Evolutionary conservation across 495 filamentous ascomycete genomes (phyloP), one percentile per base, ranked within the genome.

Genomic region (Barbatosphaeria neglecta): DNA sequence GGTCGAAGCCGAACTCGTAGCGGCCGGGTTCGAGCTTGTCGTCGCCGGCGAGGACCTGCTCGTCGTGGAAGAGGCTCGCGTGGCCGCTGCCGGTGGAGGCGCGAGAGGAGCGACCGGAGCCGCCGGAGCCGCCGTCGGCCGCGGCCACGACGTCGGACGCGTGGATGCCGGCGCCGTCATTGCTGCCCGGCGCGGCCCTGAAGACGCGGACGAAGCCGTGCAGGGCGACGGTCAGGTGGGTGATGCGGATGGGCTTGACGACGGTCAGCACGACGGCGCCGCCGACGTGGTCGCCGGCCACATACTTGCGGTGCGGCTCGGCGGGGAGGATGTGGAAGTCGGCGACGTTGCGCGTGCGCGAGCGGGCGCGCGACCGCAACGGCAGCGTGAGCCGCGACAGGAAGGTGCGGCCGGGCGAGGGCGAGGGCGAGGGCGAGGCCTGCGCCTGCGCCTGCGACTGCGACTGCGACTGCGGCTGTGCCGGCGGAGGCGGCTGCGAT

Each of bases 1-100:
- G 75, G 58, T 95, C 87, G 49, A 96, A 98, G 40, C 86, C 81
- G 63, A 98, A 98, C 55, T 92, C 84, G 59, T 95, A 98, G 42
- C 84, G 73, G 11, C 88, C 86, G 43, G 85, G 76, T 45, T 87
- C 84, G 22, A 97, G 72, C 52, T 84, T 78, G 4, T 92, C 90
- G 47, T 96, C 90, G 19, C 89, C 90, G 57, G 89, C 95, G 31
- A 97, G 73, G 15, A 90, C 82, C 47, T 83, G 72, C 59, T 98
- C 88, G 57, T 97, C 89, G 62, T 90, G 84, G 54, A 96, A 97
- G 37, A 98, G 65, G 6, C 82, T 87, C 10, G 83, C 83, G 56
- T 87, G 76, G 20, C 90, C 89, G 69, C 90, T 86, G 25, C 83
- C 84, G 59, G 81, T 74, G 55, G 89, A 88, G n/a, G n/a, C n/a